These are phyloP conservation scores for Prunus davidiana DNA, from an alignment of 306 rosid species.

Conservation along the genomic window DNA sequence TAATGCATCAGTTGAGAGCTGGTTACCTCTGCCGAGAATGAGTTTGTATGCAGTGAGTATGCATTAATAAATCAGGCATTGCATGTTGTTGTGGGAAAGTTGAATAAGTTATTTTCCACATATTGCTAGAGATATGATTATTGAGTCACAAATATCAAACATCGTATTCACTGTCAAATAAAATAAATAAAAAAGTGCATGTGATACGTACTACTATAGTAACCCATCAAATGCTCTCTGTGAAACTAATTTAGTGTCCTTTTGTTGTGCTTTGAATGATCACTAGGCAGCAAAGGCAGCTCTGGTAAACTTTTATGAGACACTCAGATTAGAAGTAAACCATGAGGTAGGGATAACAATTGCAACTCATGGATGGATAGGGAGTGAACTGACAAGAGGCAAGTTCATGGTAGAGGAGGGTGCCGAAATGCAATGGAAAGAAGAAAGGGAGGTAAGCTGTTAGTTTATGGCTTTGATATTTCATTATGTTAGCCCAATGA, in stretches of 20 bases:
- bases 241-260: neutral
- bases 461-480: neutral
- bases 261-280: neutral
- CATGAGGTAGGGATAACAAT: conserved; percentile 77
- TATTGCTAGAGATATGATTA: neutral
- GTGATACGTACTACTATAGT: neutral
- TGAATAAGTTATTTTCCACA: neutral
- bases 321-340: conserved; percentile 71
- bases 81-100: neutral
- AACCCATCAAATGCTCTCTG: neutral
- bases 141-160: neutral
- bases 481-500: neutral
- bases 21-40: conserved; percentile 92
- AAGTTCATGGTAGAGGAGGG: conserved; percentile 86
- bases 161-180: neutral
- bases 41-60: conserved; percentile 78
- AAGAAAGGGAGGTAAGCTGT: conserved; percentile 70
- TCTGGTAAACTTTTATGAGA: conserved; percentile 74
- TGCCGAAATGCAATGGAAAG: conserved; percentile 89
- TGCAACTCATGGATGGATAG: conserved; percentile 87
- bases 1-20: conserved; percentile 75
- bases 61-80: neutral
- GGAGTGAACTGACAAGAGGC: conserved; percentile 73
- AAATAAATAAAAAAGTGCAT: neutral
- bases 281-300: conserved; percentile 78